These are phyloP conservation scores for Fonticula alba DNA, from an alignment of 78 protist genomes.

Conservation along the genomic window DNA sequence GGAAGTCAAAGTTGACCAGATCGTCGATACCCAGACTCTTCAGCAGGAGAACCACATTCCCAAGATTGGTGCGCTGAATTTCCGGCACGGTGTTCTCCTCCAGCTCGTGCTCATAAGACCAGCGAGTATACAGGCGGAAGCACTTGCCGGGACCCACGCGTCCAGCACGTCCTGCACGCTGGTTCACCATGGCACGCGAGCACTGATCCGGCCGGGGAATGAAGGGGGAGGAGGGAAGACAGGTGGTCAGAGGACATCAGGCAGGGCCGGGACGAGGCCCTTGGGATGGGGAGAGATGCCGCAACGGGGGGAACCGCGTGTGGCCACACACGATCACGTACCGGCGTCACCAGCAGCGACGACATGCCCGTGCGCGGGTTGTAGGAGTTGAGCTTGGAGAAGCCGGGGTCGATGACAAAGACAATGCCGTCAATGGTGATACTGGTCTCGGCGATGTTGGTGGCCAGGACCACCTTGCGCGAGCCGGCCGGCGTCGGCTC, in stretches of 20 bases:
- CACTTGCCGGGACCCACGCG: conserved; percentile 84
- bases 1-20: conserved; percentile 82
- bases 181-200: conserved; percentile 72
- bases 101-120: conserved; percentile 75
- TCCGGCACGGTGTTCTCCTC: conserved; percentile 84
- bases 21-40: conserved; percentile 81
- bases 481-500: conserved; percentile 84
- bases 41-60: background rate
- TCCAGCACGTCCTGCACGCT: conserved; percentile 93
- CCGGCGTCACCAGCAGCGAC: conserved; percentile 72
- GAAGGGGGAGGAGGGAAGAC: no score
- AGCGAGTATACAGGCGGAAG: conserved; percentile 79
- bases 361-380: conserved; percentile 89
- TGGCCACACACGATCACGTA: no score
- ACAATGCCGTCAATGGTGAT: conserved; percentile 89
- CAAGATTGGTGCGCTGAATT: conserved; percentile 92
- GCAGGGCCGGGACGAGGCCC: no score
- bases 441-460: conserved; percentile 93
- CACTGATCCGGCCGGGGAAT: no score
- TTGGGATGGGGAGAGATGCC: no score
- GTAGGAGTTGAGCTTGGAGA: conserved; percentile 69
- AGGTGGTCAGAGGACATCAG: no score
- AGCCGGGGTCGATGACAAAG: conserved; percentile 93
- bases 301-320: no score
- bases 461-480: conserved; percentile 91